A percentile compares a stretch with the other conserved stretches of the same genome.
These are phyloP conservation scores for Limnanthes douglasii DNA, from an alignment of 345 rosid genomes.

Conservation along the genomic window DNA sequence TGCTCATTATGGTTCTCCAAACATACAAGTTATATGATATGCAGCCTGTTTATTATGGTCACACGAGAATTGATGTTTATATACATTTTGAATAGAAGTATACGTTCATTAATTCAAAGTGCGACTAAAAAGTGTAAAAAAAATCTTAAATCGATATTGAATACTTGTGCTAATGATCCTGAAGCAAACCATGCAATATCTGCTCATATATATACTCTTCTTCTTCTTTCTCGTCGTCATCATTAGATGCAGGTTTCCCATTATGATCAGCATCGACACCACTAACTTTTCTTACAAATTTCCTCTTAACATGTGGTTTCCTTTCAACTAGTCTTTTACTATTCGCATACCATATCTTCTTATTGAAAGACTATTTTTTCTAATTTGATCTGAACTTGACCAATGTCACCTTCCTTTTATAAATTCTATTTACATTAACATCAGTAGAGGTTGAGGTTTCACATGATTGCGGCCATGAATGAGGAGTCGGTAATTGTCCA, in stretches of 20 bases:
- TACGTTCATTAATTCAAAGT: too few relatives aligned
- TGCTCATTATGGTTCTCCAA: too few relatives aligned
- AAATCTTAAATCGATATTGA: too few relatives aligned
- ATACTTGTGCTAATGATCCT: too few relatives aligned
- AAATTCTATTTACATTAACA: slow-evolving; percentile 38
- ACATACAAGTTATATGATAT: too few relatives aligned
- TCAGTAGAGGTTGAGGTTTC: slow-evolving; percentile 28
- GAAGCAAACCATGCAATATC: too few relatives aligned
- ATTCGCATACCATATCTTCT: slow-evolving; percentile 89
- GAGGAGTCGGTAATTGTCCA: slow-evolving; percentile 43
- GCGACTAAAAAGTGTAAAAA: too few relatives aligned
- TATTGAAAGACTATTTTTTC: slow-evolving; percentile 88
- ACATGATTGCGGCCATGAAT: slow-evolving; percentile 56
- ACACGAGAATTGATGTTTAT: too few relatives aligned
- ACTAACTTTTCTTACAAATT: slow-evolving; percentile 83
- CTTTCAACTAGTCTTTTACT: slow-evolving; percentile 87
- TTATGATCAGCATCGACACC: slow-evolving; percentile 74
- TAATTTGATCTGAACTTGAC: slow-evolving; percentile 85
- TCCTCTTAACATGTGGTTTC: slow-evolving; percentile 95
- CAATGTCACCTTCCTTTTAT: slow-evolving; percentile 84
- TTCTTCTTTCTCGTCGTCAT: slow-evolving; percentile 68
- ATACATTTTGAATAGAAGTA: too few relatives aligned
- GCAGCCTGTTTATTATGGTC: too few relatives aligned
- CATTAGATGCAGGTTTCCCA: slow-evolving; percentile 55
- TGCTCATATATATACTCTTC: slow-evolving; percentile 36